Base-by-base conservation (phyloP, 805 yeast genomes). In the Middelhovenomyces tepae region DNA sequence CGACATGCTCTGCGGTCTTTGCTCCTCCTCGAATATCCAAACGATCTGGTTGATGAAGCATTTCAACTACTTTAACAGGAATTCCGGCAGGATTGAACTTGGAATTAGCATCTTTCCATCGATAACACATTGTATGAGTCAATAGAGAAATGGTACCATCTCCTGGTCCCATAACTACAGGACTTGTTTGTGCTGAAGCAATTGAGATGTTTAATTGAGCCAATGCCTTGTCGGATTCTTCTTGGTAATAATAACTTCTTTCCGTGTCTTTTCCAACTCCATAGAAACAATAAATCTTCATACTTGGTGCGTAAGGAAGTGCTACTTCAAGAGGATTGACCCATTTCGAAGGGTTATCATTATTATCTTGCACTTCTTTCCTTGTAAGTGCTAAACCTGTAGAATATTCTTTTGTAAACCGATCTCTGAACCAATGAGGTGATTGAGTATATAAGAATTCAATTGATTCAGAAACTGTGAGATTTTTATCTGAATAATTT, bases 241-340 rank as follows among this genome's bases (percentile, higher is more conserved):
- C 85, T 35, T 72, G 75, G 57, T 91, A 91, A 21, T 76, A 73
- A 58, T 91, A 91, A 0, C 94, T 87, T 28, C 98, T 69, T 56
- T 91, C 98, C 0, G 98, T 89, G 15, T 94, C 93, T 44, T 86
- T 89, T 5, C 95, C 94, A n/a, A 86, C 85, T 4, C 98, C 98
- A 50, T 91, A 91, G 49, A 91, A 78, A 50, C 95, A 84, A 57
- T 65, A 91, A 7, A 86, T 65, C 44, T 83, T 81, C 79, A 91
- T 64, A 51, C 84, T 84, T 3, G 97, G 97, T 0, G 98, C 98
- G 50, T 81, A 66, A 1, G 98, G 98, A 27, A 91, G 67, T 3
- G 89, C 73, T 0, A 77, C 95, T 54, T 91, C 97, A 30, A 91
- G 62, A 2, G 98, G 98, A 51, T 91, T 91, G n/a, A 76, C 58